These are phyloP conservation scores for Haematococcus lacustris DNA, from an alignment of 139 green algal species.

Conservation along the genomic window DNA sequence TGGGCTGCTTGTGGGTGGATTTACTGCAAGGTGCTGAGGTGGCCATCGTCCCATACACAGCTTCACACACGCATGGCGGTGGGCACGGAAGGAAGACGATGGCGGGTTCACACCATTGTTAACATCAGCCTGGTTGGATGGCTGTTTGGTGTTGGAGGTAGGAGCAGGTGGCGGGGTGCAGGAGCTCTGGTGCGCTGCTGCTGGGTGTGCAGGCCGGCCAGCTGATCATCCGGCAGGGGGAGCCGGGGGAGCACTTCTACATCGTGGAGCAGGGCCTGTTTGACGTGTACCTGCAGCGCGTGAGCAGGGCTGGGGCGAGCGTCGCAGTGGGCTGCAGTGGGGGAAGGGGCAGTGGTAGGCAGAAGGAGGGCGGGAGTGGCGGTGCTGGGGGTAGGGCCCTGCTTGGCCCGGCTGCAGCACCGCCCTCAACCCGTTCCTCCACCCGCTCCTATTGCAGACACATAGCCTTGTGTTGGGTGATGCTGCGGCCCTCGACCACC, in stretches of 20 bases:
- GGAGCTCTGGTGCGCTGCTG: background rate
- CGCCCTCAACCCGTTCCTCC: too few species aligned
- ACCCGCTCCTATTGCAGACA: too few species aligned
- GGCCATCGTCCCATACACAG: background rate
- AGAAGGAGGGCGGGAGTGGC: too few species aligned
- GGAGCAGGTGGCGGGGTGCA: background rate
- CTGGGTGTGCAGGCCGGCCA: slow-evolving; percentile 23
- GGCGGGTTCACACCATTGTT: background rate
- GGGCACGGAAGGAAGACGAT: background rate
- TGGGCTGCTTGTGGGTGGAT: too few species aligned
- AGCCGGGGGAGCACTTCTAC: slow-evolving; percentile 47
- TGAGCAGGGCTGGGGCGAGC: too few species aligned
- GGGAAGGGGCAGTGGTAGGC: too few species aligned
- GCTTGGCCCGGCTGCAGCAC: too few species aligned
- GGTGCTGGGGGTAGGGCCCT: too few species aligned
- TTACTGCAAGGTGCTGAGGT: background rate
- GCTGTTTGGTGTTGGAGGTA: background rate
- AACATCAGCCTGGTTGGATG: background rate
- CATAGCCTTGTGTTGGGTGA: too few species aligned
- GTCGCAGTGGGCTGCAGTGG: too few species aligned
- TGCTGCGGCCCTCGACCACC: too few species aligned
- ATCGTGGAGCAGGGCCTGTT: slow-evolving; percentile 37
- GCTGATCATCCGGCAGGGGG: slow-evolving; percentile 51
- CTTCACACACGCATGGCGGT: background rate
- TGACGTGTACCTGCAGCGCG: slow-evolving; percentile 43